Conservation (phyloP, 306 rosid genomes). For the Glycyrrhiza uralensis region DNA sequence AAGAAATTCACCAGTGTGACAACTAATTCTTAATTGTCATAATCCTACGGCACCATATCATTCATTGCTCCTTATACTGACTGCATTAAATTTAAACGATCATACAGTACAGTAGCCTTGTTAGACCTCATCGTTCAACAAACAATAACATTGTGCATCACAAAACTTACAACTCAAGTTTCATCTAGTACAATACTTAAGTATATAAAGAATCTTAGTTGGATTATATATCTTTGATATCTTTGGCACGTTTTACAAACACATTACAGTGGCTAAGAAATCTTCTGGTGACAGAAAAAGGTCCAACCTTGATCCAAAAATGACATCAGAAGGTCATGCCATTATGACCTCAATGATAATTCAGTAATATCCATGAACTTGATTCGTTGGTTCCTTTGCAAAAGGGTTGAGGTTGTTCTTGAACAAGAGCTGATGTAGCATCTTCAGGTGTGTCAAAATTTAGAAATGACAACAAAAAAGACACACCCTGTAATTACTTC, state of each 20-base stretch:
- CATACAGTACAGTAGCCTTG: background rate
- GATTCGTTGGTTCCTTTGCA: slow-evolving; percentile 14
- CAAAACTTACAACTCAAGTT: slow-evolving; percentile 31
- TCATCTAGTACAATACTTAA: slow-evolving; percentile 16
- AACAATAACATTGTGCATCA: slow-evolving; percentile 14
- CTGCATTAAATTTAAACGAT: background rate
- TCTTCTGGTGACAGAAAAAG: slow-evolving; percentile 23
- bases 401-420: slow-evolving; percentile 21
- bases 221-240: no score
- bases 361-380: slow-evolving; percentile 36
- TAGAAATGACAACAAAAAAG: background rate
- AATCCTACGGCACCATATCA: background rate
- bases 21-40: no score
- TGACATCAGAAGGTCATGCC: slow-evolving; percentile 15
- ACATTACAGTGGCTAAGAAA: slow-evolving; percentile 41
- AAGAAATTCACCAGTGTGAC: no score
- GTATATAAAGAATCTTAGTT: slow-evolving; percentile 23
- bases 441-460: slow-evolving; percentile 24
- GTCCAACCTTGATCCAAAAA: slow-evolving; percentile 37
- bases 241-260: slow-evolving; percentile 26
- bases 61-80: background rate
- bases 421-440: slow-evolving; percentile 22
- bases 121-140: slow-evolving; percentile 25
- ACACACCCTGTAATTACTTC: slow-evolving; percentile 51
- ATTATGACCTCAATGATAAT: slow-evolving; percentile 28